phyloP scores from a whole-genome alignment of 208 protist genomes.

The Crithidia expoeki region DNA sequence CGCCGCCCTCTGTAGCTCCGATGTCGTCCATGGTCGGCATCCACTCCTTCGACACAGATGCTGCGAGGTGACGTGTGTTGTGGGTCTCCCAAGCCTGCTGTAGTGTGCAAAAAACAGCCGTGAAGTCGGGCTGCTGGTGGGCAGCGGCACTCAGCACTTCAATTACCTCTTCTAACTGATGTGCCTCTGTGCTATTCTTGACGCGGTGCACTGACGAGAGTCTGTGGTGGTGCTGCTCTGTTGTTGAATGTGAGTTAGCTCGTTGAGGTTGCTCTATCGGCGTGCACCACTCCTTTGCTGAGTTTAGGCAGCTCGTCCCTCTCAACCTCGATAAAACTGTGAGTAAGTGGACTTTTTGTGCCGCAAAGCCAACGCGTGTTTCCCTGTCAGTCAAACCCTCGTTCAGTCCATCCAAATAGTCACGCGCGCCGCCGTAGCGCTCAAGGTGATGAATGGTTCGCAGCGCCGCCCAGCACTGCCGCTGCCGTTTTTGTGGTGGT shows the following conservation, averaged over 20 bases:
- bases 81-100: conserved; percentile 5
- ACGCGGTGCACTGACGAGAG: background rate
- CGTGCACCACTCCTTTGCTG: background rate
- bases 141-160: conserved; percentile 9
- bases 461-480: conserved; percentile 11
- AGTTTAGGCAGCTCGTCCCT: background rate
- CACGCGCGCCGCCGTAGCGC: conserved; percentile 10
- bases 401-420: conserved; percentile 18
- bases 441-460: conserved; percentile 12
- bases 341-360: background rate
- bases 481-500: background rate
- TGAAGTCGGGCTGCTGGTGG: background rate
- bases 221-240: no score
- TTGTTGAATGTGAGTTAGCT: no score
- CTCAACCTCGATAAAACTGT: no score
- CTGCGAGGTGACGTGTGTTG: background rate
- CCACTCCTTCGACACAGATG: background rate
- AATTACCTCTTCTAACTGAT: background rate
- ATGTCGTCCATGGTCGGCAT: background rate
- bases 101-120: background rate
- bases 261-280: background rate
- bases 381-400: background rate
- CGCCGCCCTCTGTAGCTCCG: no score
- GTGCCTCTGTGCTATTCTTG: no score
- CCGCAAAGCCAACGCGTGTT: no score